These are phyloP conservation scores for Claviceps arundinis DNA, from an alignment of 2,329 filamentous ascomycete genomes.

Conservation along the genomic window DNA sequence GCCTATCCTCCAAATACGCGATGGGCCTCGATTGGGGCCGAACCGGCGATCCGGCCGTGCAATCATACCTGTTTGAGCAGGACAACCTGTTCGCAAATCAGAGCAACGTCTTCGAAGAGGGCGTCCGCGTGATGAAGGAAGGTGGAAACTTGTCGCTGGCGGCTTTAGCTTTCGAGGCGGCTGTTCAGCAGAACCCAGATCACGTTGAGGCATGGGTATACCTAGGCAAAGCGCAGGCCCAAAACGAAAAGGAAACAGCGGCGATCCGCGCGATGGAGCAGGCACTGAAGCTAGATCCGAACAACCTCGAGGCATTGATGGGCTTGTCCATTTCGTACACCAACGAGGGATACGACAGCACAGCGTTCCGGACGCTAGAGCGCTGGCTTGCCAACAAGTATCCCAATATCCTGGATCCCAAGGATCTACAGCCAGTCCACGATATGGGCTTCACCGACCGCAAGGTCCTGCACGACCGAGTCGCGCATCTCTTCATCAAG, in stretches of 20 bases:
- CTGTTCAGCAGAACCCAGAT: slow-evolving; percentile 74
- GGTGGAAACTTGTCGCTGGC: slow-evolving; percentile 90
- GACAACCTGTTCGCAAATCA: slow-evolving; percentile 80
- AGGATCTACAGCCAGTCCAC: slow-evolving; percentile 57
- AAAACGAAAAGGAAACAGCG: slow-evolving; percentile 96
- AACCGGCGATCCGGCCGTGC: slow-evolving; percentile 63
- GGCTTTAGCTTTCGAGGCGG: slow-evolving; percentile 88
- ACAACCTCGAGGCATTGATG: slow-evolving; percentile 84
- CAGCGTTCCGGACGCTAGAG: slow-evolving; percentile 89
- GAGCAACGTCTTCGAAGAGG: slow-evolving; percentile 80
- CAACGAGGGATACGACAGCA: slow-evolving; percentile 96
- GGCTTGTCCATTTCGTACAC: slow-evolving; percentile 93
- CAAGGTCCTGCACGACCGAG: slow-evolving; percentile 74
- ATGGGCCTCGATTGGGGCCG: slow-evolving; percentile 47
- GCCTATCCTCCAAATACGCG: slow-evolving; percentile 42
- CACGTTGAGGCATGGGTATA: slow-evolving; percentile 92
- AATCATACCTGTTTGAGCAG: slow-evolving; percentile 88
- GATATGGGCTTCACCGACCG: slow-evolving; percentile 93
- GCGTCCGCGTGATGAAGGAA: slow-evolving; percentile 81
- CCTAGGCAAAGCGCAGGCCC: slow-evolving; percentile 82
- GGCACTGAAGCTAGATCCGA: slow-evolving; percentile 74
- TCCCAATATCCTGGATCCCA: slow-evolving; percentile 62
- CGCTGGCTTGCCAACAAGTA: slow-evolving; percentile 96
- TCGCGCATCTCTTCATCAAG: slow-evolving; percentile 81
- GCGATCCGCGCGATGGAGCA: slow-evolving; percentile 90